These are phyloP conservation scores for Hysterangium stoloniferum DNA, from an alignment of 768 basidiomycete species.

Conservation along the genomic window DNA sequence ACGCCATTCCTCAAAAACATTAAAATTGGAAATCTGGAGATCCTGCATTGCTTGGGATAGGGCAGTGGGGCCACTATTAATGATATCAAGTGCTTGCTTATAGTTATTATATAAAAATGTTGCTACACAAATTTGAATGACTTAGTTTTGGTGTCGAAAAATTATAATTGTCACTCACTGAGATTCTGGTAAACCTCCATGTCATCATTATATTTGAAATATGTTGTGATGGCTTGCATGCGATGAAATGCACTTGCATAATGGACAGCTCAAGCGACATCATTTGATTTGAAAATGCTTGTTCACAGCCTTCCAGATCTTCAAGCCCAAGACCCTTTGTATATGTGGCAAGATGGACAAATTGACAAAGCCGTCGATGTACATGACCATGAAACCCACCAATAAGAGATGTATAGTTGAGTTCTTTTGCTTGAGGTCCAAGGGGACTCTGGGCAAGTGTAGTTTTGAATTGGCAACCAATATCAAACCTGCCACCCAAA, in stretches of 20 bases:
- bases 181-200: constrained; percentile 18
- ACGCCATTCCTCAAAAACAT: not conserved
- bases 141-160: constrained; percentile 10
- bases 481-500: constrained; percentile 18
- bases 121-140: not conserved
- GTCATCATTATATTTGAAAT: constrained; percentile 17
- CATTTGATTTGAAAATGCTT: constrained; percentile 22
- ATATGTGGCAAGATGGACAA: constrained; percentile 17
- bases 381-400: constrained; percentile 20
- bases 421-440: constrained; percentile 9
- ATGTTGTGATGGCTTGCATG: constrained; percentile 19
- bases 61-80: too few relatives aligned
- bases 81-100: not conserved
- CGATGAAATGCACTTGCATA: constrained; percentile 22
- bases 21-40: too few relatives aligned
- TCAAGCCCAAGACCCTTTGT: constrained; percentile 15
- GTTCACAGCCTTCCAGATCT: constrained; percentile 15
- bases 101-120: not conserved
- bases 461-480: constrained; percentile 17
- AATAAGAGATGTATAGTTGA: constrained; percentile 10
- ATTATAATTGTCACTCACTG: constrained; percentile 19
- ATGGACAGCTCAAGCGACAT: constrained; percentile 16
- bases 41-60: too few relatives aligned
- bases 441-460: constrained; percentile 13
- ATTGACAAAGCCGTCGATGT: constrained; percentile 20